Conservation (phyloP, 208 protist species). For the Tritrichomonas foetus region DNA sequence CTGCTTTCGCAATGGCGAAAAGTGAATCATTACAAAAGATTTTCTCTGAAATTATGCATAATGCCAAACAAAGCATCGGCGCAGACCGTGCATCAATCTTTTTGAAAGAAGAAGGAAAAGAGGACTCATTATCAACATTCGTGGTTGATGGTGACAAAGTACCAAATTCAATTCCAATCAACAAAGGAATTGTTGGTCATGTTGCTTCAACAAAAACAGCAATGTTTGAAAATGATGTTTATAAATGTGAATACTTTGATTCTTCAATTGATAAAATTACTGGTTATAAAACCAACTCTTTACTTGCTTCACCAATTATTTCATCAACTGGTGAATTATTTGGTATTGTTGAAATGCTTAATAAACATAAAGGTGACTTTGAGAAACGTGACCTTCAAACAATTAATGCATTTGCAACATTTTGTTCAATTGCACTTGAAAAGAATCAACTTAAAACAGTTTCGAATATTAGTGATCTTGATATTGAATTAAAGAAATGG, state of each 20-base stretch:
- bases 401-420: neutral
- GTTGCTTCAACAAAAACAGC: neutral
- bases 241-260: neutral
- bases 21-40: neutral
- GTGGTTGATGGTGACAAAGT: neutral
- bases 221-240: neutral
- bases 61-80: neutral
- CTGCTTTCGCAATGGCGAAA: neutral
- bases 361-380: neutral
- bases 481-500: neutral
- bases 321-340: neutral
- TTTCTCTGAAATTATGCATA: neutral
- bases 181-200: neutral
- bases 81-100: neutral
- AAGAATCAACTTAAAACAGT: neutral
- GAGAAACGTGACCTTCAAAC: neutral
- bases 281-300: conserved; percentile 6
- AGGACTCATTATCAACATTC: neutral
- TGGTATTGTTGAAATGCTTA: neutral
- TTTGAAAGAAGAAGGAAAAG: neutral
- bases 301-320: neutral
- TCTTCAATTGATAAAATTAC: neutral
- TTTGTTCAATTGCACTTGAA: neutral
- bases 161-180: neutral
- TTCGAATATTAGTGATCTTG: neutral